phyloP scores from a whole-genome alignment of 495 filamentous ascomycete genomes.

The Penicillium turbatum region DNA sequence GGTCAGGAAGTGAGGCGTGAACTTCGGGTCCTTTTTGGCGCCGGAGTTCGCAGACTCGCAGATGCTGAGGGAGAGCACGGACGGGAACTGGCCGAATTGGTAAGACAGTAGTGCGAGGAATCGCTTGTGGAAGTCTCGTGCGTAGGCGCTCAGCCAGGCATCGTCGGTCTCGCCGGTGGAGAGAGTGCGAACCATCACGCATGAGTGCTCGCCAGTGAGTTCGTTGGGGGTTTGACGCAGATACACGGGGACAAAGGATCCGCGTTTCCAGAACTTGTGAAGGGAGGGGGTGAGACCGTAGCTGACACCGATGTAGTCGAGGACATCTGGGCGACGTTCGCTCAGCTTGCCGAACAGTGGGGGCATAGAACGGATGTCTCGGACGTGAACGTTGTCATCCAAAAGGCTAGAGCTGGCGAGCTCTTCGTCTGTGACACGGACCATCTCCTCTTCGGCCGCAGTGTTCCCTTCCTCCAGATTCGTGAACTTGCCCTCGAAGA shows the following conservation, averaged over 20 bases:
- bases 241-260: conserved; percentile 85
- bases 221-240: conserved; percentile 94
- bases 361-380: conserved; percentile 87
- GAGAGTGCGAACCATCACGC: conserved; percentile 86
- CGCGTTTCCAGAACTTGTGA: conserved; percentile 95
- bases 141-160: conserved; percentile 83
- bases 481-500: conserved; percentile 92
- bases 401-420: conserved; percentile 72
- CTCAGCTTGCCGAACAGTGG: conserved; percentile 86
- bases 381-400: conserved; percentile 82
- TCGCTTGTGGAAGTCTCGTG: conserved; percentile 86
- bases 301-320: conserved; percentile 93
- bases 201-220: conserved; percentile 94
- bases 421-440: conserved; percentile 80
- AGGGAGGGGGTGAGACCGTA: conserved; percentile 86
- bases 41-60: conserved; percentile 78
- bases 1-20: conserved; percentile 50
- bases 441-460: conserved; percentile 53
- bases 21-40: conserved; percentile 51
- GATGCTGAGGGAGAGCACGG: conserved; percentile 77
- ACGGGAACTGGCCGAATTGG: conserved; percentile 83
- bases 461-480: conserved; percentile 63
- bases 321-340: conserved; percentile 70
- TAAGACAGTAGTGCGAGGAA: conserved; percentile 87
- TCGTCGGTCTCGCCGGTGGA: conserved; percentile 55